phyloP scores from a whole-genome alignment of 2,329 filamentous ascomycete genomes.

The Paramyrothecium roridum region DNA sequence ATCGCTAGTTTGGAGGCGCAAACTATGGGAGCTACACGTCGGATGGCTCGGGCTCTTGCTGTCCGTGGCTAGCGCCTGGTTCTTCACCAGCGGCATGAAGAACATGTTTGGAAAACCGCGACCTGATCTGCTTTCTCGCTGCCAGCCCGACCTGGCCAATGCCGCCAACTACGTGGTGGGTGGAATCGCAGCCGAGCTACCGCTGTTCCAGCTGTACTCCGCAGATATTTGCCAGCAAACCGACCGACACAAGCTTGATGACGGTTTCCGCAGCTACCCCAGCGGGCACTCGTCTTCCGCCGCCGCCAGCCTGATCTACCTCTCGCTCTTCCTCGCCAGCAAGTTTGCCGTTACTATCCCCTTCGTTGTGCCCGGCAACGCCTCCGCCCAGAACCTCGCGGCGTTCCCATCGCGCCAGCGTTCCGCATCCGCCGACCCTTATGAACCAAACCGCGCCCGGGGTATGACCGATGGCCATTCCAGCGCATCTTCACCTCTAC shows the following conservation, averaged over 20 bases:
- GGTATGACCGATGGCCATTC: slow-evolving; percentile 13
- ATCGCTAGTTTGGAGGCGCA: slow-evolving; percentile 70
- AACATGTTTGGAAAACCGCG: slow-evolving; percentile 67
- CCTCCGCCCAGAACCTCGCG: slow-evolving; percentile 66
- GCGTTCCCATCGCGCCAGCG: slow-evolving; percentile 71
- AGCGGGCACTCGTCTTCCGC: slow-evolving; percentile 59
- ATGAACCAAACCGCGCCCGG: slow-evolving; percentile 24
- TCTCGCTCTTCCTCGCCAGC: slow-evolving; percentile 81
- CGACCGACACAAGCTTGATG: slow-evolving; percentile 59
- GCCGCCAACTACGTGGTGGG: slow-evolving; percentile 61
- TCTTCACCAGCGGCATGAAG: slow-evolving; percentile 85
- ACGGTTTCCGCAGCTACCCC: slow-evolving; percentile 79
- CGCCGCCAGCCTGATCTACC: slow-evolving; percentile 78
- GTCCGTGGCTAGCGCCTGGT: slow-evolving; percentile 67
- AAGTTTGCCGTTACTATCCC: slow-evolving; percentile 76
- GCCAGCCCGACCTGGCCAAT: slow-evolving; percentile 68
- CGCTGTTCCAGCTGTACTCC: slow-evolving; percentile 68
- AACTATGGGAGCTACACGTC: slow-evolving; percentile 86
- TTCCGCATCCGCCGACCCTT: slow-evolving; percentile 29
- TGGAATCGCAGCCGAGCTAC: slow-evolving; percentile 49
- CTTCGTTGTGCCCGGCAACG: slow-evolving; percentile 48
- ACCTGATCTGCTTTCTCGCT: slow-evolving; percentile 79
- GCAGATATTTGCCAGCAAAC: slow-evolving; percentile 70
- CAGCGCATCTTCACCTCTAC: slow-evolving; percentile 14
- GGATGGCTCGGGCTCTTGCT: slow-evolving; percentile 81